phyloP scores from a whole-genome alignment of 352 stramenopile genomes.

The Globisporangium canariense region DNA sequence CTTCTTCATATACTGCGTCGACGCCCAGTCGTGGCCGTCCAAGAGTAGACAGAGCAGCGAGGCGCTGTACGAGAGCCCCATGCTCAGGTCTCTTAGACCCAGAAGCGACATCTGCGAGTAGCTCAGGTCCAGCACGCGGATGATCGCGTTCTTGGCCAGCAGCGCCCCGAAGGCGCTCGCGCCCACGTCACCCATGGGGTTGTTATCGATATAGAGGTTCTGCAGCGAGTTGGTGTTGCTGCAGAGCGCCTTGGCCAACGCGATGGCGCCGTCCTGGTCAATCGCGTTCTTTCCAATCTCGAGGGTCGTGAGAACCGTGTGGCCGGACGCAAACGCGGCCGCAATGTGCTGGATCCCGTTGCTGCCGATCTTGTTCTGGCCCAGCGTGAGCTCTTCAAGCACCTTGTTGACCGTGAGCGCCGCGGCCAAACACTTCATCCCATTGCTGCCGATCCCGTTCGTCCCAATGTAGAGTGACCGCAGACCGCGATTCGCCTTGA shows the following conservation, averaged over 20 bases:
- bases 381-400: slow-evolving; percentile 70
- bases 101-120: slow-evolving; percentile 81
- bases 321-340: slow-evolving; percentile 47
- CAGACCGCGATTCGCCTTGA: slow-evolving; percentile 49
- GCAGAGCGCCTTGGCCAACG: slow-evolving; percentile 66
- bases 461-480: slow-evolving; percentile 73
- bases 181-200: slow-evolving; percentile 73
- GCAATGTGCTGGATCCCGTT: slow-evolving; percentile 57
- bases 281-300: slow-evolving; percentile 81
- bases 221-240: slow-evolving; percentile 44
- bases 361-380: slow-evolving; percentile 74
- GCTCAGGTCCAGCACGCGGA: slow-evolving; percentile 76
- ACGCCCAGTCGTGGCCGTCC: slow-evolving; percentile 81
- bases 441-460: slow-evolving; percentile 68
- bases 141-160: slow-evolving; percentile 62
- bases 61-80: slow-evolving; percentile 58
- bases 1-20: slow-evolving; percentile 84
- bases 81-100: slow-evolving; percentile 63
- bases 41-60: slow-evolving; percentile 69
- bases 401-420: slow-evolving; percentile 53
- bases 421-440: slow-evolving; percentile 55
- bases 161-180: slow-evolving; percentile 64
- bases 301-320: slow-evolving; percentile 56
- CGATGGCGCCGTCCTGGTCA: slow-evolving; percentile 60
- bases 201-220: slow-evolving; percentile 85